Conservation (phyloP, 805 yeast genomes). For the Candida peoriensis region DNA sequence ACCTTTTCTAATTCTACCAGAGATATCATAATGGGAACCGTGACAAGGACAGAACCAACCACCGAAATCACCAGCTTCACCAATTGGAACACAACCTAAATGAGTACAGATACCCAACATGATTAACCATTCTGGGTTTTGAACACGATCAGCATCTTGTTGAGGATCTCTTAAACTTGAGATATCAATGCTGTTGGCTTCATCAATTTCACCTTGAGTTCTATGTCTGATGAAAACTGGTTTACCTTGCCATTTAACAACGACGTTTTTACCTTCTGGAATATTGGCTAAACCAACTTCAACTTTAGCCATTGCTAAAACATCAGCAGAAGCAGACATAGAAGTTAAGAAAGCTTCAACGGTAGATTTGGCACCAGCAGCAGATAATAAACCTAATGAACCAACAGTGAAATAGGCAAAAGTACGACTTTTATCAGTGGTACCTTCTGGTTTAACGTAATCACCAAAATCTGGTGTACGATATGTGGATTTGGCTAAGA, state of each 20-base stretch:
- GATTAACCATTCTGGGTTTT: constrained; percentile 96
- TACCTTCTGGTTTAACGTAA: constrained; percentile 65
- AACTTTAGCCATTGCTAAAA: constrained; percentile 98
- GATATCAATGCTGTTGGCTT: constrained; percentile 84
- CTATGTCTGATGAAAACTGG: constrained; percentile 99
- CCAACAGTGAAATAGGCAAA: constrained; percentile 98
- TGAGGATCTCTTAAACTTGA: constrained; percentile 88
- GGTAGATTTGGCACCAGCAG: constrained; percentile 94
- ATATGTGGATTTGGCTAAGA: constrained; percentile 65
- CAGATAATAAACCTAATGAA: constrained; percentile 81
- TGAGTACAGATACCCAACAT: constrained; percentile 99
- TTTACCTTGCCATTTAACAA: constrained; percentile 99
- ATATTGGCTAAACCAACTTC: constrained; percentile 91
- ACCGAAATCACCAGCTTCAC: constrained; percentile 99
- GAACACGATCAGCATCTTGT: constrained; percentile 86
- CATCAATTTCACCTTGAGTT: constrained; percentile 86
- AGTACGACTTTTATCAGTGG: constrained; percentile 76
- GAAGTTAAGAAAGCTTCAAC: constrained; percentile 89
- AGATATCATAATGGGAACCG: constrained; percentile 99
- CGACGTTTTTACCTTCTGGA: constrained; percentile 97
- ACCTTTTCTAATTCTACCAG: constrained; percentile 99
- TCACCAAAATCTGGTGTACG: constrained; percentile 87
- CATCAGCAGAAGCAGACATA: constrained; percentile 98
- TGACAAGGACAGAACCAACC: constrained; percentile 99
- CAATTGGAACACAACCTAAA: constrained; percentile 99